Evolutionary conservation across 2,329 filamentous ascomycete genomes (phyloP).

Genomic region (Fusarium phyllophilum): DNA sequence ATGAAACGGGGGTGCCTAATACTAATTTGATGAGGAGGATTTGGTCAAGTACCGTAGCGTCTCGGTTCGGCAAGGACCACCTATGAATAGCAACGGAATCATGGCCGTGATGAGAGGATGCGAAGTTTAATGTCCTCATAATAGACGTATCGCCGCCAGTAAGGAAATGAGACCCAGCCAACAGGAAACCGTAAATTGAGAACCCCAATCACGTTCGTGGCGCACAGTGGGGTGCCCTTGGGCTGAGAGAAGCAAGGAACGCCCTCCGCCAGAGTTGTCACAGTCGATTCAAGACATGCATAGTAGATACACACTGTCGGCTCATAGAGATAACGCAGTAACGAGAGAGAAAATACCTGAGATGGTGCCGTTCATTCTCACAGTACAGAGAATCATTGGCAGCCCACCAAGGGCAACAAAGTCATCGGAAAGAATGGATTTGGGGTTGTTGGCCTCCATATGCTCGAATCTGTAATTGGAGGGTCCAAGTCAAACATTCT

Average conservation of each 20-base stretch:
- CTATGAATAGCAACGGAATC: constrained; percentile 23
- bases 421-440: constrained; percentile 1
- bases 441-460: constrained; percentile 12
- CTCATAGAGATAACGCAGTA: neutral
- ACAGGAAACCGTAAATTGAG: constrained; percentile 14
- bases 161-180: constrained; percentile 17
- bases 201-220: constrained; percentile 22
- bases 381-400: neutral
- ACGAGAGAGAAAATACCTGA: neutral
- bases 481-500: constrained; percentile 25
- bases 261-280: neutral
- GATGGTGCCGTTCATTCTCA: neutral
- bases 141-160: neutral
- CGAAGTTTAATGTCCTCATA: neutral
- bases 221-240: constrained; percentile 12
- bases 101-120: constrained; percentile 4
- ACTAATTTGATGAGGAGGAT: constrained; percentile 5
- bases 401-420: neutral
- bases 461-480: constrained; percentile 23
- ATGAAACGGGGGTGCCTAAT: constrained; percentile 4
- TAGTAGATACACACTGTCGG: neutral
- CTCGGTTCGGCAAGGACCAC: neutral
- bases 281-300: neutral
- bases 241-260: neutral
- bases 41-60: constrained; percentile 2